Percentiles rank a stretch among this genome's conserved stretches.
phyloP scores from a whole-genome alignment of 2,329 filamentous ascomycete species.

The Aspergillus tanneri region DNA sequence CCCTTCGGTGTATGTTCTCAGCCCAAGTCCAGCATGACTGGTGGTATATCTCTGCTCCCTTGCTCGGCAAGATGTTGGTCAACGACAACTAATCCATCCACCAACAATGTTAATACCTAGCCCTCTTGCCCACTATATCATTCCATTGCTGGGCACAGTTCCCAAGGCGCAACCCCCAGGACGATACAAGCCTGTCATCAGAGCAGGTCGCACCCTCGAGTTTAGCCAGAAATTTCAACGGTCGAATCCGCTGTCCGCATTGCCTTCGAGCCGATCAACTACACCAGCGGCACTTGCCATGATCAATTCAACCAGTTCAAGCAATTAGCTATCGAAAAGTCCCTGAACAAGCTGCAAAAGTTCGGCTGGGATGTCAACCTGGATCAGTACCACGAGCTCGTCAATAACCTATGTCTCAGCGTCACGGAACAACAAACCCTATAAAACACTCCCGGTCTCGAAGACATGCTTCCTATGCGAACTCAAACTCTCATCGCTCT shows the following conservation, averaged over 20 bases:
- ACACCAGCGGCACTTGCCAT: conserved; percentile 6
- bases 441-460: neutral
- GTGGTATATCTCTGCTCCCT: conserved; percentile 11
- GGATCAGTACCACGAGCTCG: conserved; percentile 11
- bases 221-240: conserved; percentile 14
- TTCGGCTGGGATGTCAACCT: conserved; percentile 7
- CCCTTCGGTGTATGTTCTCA: too few species aligned
- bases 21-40: conserved; percentile 13
- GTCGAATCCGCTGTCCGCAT: neutral
- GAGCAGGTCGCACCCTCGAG: neutral
- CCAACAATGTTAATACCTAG: conserved; percentile 13
- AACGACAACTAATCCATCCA: conserved; percentile 10
- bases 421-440: conserved; percentile 2
- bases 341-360: too few species aligned
- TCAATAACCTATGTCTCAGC: conserved; percentile 7
- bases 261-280: neutral
- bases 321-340: neutral
- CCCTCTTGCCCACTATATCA: conserved; percentile 11
- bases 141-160: conserved; percentile 8
- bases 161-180: neutral
- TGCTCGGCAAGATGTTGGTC: conserved; percentile 11
- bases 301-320: conserved; percentile 7
- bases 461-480: conserved; percentile 1
- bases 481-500: conserved; percentile 19
- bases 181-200: neutral